Evolutionary conservation across 2,329 filamentous ascomycete genomes (phyloP).

Genomic region (Colletotrichum musae): DNA sequence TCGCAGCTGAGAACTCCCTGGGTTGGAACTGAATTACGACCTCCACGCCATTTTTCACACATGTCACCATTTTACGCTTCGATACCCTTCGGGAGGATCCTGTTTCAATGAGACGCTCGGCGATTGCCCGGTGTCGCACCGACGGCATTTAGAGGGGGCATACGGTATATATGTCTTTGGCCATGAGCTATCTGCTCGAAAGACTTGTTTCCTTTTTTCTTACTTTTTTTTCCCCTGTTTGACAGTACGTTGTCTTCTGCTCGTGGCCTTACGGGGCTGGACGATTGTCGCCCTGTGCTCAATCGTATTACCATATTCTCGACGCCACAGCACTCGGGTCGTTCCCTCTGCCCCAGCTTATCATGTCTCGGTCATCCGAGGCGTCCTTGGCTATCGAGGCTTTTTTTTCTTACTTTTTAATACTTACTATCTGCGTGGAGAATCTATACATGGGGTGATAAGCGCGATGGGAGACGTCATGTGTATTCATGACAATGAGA

Average conservation of each 20-base stretch:
- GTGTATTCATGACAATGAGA: slow-evolving; percentile 25
- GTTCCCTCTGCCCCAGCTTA: not conserved
- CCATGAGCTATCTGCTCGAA: slow-evolving; percentile 36
- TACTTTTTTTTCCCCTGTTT: slow-evolving; percentile 24
- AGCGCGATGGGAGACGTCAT: slow-evolving; percentile 12
- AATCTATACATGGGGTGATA: slow-evolving; percentile 30
- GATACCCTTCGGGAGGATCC: slow-evolving; percentile 43
- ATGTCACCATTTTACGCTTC: slow-evolving; percentile 40
- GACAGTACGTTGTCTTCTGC: slow-evolving; percentile 34
- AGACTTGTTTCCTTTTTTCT: slow-evolving; percentile 33
- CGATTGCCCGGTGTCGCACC: slow-evolving; percentile 30
- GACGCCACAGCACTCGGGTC: not conserved
- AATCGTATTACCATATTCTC: slow-evolving; percentile 25
- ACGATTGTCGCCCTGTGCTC: not conserved
- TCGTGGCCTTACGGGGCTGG: not conserved
- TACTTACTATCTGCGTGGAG: slow-evolving; percentile 37
- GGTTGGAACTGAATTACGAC: slow-evolving; percentile 85
- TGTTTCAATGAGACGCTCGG: slow-evolving; percentile 37
- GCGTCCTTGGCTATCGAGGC: slow-evolving; percentile 2
- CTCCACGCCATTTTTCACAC: slow-evolving; percentile 45
- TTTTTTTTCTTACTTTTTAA: slow-evolving; percentile 35
- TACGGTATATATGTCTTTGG: slow-evolving; percentile 24
- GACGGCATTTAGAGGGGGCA: slow-evolving; percentile 32
- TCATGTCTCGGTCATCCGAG: not conserved
- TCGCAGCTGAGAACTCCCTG: slow-evolving; percentile 94